Evolutionary conservation across 148 eudicot genomes (phyloP).

Genomic region (Rhododendron ovatum): DNA sequence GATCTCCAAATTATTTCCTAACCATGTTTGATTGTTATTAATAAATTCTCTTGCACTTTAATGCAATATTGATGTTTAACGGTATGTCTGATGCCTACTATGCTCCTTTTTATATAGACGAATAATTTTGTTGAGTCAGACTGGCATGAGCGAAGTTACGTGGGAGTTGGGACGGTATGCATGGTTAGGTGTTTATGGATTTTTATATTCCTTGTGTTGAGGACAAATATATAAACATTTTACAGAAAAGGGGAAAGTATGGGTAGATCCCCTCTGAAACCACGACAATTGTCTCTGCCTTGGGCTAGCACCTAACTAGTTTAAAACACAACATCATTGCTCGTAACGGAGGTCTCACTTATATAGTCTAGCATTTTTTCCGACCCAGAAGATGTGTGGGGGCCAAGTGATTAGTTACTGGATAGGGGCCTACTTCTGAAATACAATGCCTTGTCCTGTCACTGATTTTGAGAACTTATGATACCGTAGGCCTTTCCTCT

Average conservation of each 20-base stretch:
- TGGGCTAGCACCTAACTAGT: not conserved
- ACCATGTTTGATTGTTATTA: not conserved
- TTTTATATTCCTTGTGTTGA: not conserved
- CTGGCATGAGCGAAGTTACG: not conserved
- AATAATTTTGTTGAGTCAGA: not conserved
- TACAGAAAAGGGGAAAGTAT: not conserved
- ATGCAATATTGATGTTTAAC: not conserved
- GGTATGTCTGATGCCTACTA: not conserved
- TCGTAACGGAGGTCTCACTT: not conserved
- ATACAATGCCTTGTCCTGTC: not conserved
- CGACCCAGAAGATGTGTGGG: not conserved
- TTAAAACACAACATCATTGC: not conserved
- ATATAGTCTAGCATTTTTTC: not conserved
- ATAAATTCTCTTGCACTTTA: not conserved
- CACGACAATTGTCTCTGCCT: not conserved
- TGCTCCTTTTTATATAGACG: not conserved
- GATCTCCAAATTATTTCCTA: not conserved
- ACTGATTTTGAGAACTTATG: not conserved
- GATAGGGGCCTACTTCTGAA: not conserved
- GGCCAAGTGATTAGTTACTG: not conserved
- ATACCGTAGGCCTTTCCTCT: not conserved
- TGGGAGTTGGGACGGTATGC: not conserved
- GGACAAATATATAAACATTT: not conserved
- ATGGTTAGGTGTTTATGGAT: not conserved
- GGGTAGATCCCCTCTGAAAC: not conserved